Conservation (phyloP, 2,329 filamentous ascomycete species). For the Metarhizium robertsii region DNA sequence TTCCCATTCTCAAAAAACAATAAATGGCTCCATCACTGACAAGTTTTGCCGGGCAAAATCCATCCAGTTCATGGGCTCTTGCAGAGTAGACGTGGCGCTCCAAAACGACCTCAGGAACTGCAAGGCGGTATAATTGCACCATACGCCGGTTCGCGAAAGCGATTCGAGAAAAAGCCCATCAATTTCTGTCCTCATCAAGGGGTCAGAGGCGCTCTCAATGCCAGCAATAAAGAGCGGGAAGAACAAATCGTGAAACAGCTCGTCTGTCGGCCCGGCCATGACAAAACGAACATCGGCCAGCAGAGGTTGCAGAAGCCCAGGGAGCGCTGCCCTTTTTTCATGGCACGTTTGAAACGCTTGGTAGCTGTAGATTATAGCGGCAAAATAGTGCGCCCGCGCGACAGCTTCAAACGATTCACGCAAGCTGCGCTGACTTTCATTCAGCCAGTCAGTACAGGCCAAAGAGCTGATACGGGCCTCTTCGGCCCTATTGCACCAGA, state of each 20-base stretch:
- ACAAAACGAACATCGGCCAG: slow-evolving; percentile 3
- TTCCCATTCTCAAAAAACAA: slow-evolving; percentile 1
- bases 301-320: background rate
- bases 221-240: slow-evolving; percentile 9
- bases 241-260: slow-evolving; percentile 6
- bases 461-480: background rate
- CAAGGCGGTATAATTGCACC: slow-evolving; percentile 7
- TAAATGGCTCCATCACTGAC: slow-evolving; percentile 1
- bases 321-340: background rate
- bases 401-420: slow-evolving; percentile 10
- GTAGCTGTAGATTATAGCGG: slow-evolving; percentile 12
- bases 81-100: background rate
- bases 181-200: background rate
- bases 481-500: slow-evolving; percentile 1
- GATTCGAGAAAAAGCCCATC: slow-evolving; percentile 5
- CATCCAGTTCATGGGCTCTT: slow-evolving; percentile 2
- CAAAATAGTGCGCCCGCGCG: slow-evolving; percentile 10
- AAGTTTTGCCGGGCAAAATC: slow-evolving; percentile 4
- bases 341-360: slow-evolving; percentile 8
- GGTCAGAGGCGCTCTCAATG: background rate
- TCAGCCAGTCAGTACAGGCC: slow-evolving; percentile 7
- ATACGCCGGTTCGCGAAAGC: slow-evolving; percentile 2
- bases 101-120: slow-evolving; percentile 5
- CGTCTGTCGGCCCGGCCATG: slow-evolving; percentile 3
- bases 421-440: slow-evolving; percentile 1